Conservation (phyloP, 192 early-diverging fungal species). For the Entophlyctis helioformis region DNA sequence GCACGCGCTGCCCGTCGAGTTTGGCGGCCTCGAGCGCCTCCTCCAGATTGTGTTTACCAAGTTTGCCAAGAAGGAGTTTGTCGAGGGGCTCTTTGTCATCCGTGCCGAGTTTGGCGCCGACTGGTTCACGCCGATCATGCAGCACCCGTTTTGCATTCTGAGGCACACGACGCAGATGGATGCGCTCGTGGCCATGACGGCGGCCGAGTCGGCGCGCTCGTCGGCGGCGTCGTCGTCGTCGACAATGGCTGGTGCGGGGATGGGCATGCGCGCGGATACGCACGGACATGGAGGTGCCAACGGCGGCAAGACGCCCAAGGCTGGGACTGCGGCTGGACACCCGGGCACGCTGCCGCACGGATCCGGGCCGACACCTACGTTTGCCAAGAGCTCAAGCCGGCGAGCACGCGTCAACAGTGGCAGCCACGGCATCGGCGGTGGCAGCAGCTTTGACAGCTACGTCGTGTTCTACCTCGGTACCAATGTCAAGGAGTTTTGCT, state of each 20-base stretch:
- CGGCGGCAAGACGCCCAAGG: no score
- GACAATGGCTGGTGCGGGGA: neutral
- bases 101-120: constrained; percentile 44
- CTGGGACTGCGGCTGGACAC: no score
- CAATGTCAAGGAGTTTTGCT: constrained; percentile 32
- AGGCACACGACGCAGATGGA: constrained; percentile 24
- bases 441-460: constrained; percentile 4
- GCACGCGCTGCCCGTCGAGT: constrained; percentile 9
- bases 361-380: no score
- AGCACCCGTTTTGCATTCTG: constrained; percentile 38
- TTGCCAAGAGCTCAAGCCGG: no score
- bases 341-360: no score
- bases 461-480: constrained; percentile 3
- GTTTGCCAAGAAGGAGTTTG: constrained; percentile 35
- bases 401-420: no score
- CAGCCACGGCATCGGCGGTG: no score
- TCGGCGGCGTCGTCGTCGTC: neutral
- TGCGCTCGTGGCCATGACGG: neutral
- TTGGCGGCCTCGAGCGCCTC: constrained; percentile 32
- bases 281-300: no score
- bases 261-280: neutral
- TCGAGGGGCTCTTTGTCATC: constrained; percentile 37
- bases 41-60: constrained; percentile 37
- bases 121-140: constrained; percentile 46
- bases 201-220: neutral